Base-by-base conservation (phyloP, 345 rosid genomes). In the Stellera chamaejasme region DNA sequence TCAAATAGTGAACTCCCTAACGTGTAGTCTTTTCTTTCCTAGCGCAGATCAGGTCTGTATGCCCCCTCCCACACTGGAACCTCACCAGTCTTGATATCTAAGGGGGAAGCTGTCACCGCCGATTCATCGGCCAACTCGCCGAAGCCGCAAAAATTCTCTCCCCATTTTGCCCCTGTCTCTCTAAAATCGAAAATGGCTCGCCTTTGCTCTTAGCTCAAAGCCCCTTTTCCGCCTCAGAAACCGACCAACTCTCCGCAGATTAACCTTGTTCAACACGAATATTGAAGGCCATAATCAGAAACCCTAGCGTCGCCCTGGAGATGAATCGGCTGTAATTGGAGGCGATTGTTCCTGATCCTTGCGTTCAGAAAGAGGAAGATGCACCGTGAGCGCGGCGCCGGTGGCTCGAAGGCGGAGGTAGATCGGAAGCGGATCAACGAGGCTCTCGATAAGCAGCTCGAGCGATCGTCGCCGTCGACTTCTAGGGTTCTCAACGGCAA, bases 341-440 rank as follows among this genome's bases (percentile, higher is more conserved):
- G 39, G 39, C 39, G 39, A 32, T 32, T 32, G 39, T 32, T 32
- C 23, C 39, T 32, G 39, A 32, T 32, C 8, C 39, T 19, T 32
- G 39, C 39, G 39, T 32, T 0, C 39, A 32, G 7, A 32, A 8
- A 32, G 23, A 32, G 39, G 39, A 32, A 42, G 57, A 81, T 81
- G 86, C 67, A 75, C 45, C 71, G 77, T 56, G 86, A 81, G 6
- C 71, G 91, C 66, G 87, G 76, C 28, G 50, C 54, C 6, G 83
- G 73, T 42, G 79, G 75, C 41, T 83, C 90, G 56, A 88, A 82
- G 79, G 58, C 80, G 47, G 98, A 82, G 68, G 73, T 72, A 25
- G 90, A 87, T 83, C 95, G 90, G 66, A 88, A 86, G 72, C 82
- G 87, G 68, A 79, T 84, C 77, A 84, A 77, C 64, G 93, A 86